These are phyloP conservation scores for Pseudomonodictys pantanalensis DNA, from an alignment of 495 filamentous ascomycete species.

Conservation along the genomic window DNA sequence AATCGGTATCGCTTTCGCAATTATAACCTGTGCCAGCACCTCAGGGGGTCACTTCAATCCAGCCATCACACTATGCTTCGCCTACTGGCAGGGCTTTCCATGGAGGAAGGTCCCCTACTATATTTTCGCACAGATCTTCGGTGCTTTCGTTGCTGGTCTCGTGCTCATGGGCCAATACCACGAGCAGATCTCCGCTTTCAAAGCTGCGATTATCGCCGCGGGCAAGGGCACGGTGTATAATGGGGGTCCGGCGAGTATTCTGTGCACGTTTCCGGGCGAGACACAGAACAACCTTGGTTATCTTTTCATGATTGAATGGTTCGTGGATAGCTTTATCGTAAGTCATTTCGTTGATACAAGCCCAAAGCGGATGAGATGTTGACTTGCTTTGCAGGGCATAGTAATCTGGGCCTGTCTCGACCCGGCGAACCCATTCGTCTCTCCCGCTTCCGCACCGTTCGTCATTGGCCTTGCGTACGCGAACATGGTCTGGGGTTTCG, in stretches of 20 bases:
- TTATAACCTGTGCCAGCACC: conserved; percentile 52
- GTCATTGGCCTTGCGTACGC: conserved; percentile 52
- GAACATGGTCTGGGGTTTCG: conserved; percentile 51
- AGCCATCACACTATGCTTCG: conserved; percentile 49
- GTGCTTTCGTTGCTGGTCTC: conserved; percentile 51
- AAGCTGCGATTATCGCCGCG: conserved; percentile 34
- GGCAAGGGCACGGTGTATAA: conserved; percentile 44
- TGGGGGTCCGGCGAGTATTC: conserved; percentile 48
- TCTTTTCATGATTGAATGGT: conserved; percentile 54
- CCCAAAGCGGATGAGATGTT: not conserved
- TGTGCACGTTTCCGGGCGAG: conserved; percentile 47
- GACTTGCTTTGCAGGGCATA: conserved; percentile 37
- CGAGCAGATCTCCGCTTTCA: conserved; percentile 46
- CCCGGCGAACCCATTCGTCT: conserved; percentile 54
- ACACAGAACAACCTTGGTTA: conserved; percentile 49
- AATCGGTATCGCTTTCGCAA: conserved; percentile 54
- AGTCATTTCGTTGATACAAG: conserved; percentile 23
- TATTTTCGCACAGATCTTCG: conserved; percentile 54
- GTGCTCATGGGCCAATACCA: conserved; percentile 52
- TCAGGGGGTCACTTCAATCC: conserved; percentile 56
- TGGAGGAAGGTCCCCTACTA: conserved; percentile 52
- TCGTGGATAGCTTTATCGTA: conserved; percentile 51
- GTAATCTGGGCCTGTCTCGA: conserved; percentile 56
- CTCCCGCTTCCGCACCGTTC: conserved; percentile 46
- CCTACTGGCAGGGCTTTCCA: conserved; percentile 54